Base-by-base conservation (phyloP, 345 rosid genomes). In the Anastatica hierochuntica region DNA sequence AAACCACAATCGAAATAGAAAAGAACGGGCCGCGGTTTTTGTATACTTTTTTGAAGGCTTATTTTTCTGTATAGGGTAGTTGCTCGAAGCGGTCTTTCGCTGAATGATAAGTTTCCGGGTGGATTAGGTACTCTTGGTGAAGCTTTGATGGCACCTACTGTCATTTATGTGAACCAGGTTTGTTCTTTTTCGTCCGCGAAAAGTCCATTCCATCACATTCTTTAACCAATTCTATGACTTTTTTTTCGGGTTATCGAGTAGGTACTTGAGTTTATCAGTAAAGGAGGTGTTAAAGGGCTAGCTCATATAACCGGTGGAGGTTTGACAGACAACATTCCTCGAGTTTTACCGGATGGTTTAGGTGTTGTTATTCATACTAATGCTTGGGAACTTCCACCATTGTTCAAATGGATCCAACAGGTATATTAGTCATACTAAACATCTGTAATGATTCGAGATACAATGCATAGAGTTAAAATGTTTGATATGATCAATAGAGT, bases 251-350 rank as follows among this genome's bases (percentile, higher is more conserved):
- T n/a, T n/a, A n/a, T n/a, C n/a, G n/a, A n/a, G n/a, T n/a, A n/a
- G n/a, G 95, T 88, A 49, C 83, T 88, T 34, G 94, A 85, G 66
- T 18, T 88, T 34, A 81, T 83, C 39, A 70, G 76, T 54, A 75
- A 69, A 67, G 97, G 95, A 67, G 97, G 94, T 23, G 90, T 88
- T 31, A 92, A 85, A 64, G 94, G 97, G 23, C 56, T 88, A 64
- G 95, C 97, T 24, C 95, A 85, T 66, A 76, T 85, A 34, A 92
- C 97, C 3, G 97, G 95, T 26, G 98, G 98, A 57, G 95, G 95
- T 37, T 83, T 92, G 57, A 88, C 97, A 0, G 95, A 92, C 63
- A 88, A 88, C 64, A 85, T 85, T 30, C 95, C 94, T 12, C 72
- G 97, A 39, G 79, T 85, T n/a, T 76, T 92, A 50, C 98, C 95